Conservation (phyloP, 1,139 yeast species). For the Debaryomyces sp. region DNA sequence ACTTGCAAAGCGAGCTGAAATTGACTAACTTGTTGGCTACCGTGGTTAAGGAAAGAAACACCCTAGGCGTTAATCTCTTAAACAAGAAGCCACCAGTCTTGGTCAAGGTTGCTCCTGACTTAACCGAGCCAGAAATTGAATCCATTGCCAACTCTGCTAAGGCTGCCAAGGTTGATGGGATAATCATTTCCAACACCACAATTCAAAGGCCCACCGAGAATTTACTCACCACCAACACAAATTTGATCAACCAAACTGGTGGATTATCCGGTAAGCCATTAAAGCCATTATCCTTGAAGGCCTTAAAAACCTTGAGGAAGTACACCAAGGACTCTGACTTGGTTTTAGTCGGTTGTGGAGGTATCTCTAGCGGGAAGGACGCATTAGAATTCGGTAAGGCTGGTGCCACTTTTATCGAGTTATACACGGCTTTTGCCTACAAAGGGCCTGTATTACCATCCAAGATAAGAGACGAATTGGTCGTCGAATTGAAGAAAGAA, state of each 20-base stretch:
- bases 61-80: conserved; percentile 39
- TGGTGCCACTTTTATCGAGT: conserved; percentile 85
- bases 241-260: conserved; percentile 63
- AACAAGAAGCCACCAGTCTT: conserved; percentile 69
- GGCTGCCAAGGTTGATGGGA: conserved; percentile 81
- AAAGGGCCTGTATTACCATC: conserved; percentile 89
- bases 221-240: conserved; percentile 49
- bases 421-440: conserved; percentile 90
- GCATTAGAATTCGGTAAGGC: conserved; percentile 91
- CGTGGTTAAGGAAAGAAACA: conserved; percentile 64
- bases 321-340: conserved; percentile 72
- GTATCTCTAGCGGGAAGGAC: conserved; percentile 81
- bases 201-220: conserved; percentile 66
- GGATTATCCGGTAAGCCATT: conserved; percentile 94
- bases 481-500: conserved; percentile 63
- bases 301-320: conserved; percentile 69
- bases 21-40: conserved; percentile 65
- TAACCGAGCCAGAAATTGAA: conserved; percentile 76
- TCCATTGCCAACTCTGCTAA: conserved; percentile 85
- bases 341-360: conserved; percentile 92
- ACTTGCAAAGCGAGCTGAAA: conserved; percentile 76
- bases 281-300: conserved; percentile 75
- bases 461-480: conserved; percentile 75
- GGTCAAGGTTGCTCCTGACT: conserved; percentile 93
- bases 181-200: conserved; percentile 90